Conservation (phyloP, 225 moss, liverwort and hornwort species). For the Rhytidiadelphus loreus region DNA sequence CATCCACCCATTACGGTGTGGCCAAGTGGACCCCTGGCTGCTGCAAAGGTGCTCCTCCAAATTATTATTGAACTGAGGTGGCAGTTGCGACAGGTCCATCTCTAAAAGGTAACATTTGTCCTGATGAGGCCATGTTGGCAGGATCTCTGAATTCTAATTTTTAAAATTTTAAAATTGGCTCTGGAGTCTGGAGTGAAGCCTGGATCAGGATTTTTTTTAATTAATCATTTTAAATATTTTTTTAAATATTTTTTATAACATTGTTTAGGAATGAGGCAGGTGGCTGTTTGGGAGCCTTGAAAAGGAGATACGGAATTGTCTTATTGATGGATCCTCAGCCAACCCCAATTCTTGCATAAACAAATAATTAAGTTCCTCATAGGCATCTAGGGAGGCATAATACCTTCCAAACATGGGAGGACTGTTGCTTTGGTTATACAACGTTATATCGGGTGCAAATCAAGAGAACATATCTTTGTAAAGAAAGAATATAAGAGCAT, state of each 20-base stretch:
- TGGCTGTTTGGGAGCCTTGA: too few species aligned
- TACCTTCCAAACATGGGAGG: too few species aligned
- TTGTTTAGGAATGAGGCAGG: background rate
- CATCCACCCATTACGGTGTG: background rate
- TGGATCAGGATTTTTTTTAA: background rate
- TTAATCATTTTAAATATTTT: too few species aligned
- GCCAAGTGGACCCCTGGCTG: background rate
- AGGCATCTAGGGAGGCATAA: too few species aligned
- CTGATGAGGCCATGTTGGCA: background rate
- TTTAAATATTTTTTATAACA: background rate
- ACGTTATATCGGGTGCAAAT: too few species aligned
- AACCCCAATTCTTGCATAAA: too few species aligned
- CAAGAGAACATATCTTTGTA: background rate
- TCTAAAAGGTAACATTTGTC: background rate
- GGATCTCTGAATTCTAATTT: background rate
- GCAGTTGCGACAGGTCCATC: background rate
- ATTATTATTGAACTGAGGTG: background rate
- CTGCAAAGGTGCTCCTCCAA: background rate
- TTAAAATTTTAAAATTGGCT: background rate
- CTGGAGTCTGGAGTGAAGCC: background rate
- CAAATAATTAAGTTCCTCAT: too few species aligned
- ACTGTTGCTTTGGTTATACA: too few species aligned
- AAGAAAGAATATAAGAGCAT: too few species aligned
- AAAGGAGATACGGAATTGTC: too few species aligned
- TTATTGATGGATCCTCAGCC: background rate